phyloP scores from a whole-genome alignment of 768 basidiomycete genomes.

The Trametes meyenii region DNA sequence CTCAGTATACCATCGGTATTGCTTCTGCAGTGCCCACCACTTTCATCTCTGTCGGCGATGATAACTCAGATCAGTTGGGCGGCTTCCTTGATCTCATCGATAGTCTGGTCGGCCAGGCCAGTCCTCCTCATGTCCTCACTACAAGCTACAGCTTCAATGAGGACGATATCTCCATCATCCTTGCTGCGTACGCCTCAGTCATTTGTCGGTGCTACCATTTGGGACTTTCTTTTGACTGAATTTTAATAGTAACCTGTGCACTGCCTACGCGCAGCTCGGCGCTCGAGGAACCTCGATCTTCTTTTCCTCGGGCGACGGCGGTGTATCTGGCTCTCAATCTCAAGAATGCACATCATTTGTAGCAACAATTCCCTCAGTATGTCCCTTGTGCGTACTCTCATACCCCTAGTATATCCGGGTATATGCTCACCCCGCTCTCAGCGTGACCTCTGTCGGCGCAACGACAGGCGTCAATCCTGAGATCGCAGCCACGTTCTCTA shows the following conservation, averaged over 20 bases:
- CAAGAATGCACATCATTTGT: slow-evolving; percentile 36
- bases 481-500: slow-evolving; percentile 36
- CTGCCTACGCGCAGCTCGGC: slow-evolving; percentile 38
- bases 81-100: slow-evolving; percentile 39
- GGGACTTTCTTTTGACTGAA: not conserved
- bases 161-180: slow-evolving; percentile 20
- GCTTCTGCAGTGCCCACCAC: slow-evolving; percentile 34
- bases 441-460: slow-evolving; percentile 41
- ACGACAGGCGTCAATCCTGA: slow-evolving; percentile 35
- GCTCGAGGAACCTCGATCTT: slow-evolving; percentile 40
- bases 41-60: slow-evolving; percentile 38
- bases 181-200: slow-evolving; percentile 32
- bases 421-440: slow-evolving; percentile 8
- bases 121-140: slow-evolving; percentile 36
- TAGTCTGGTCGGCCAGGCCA: slow-evolving; percentile 27
- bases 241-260: slow-evolving; percentile 35
- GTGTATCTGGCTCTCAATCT: slow-evolving; percentile 36
- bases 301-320: slow-evolving; percentile 43
- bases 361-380: slow-evolving; percentile 40
- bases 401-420: not conserved
- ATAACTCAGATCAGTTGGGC: slow-evolving; percentile 32
- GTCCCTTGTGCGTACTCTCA: slow-evolving; percentile 35
- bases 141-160: slow-evolving; percentile 41
- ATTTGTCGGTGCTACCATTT: not conserved
- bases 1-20: slow-evolving; percentile 42